Base-by-base conservation (phyloP, 2,329 filamentous ascomycete genomes). In the Didymosphaeria variabile region DNA sequence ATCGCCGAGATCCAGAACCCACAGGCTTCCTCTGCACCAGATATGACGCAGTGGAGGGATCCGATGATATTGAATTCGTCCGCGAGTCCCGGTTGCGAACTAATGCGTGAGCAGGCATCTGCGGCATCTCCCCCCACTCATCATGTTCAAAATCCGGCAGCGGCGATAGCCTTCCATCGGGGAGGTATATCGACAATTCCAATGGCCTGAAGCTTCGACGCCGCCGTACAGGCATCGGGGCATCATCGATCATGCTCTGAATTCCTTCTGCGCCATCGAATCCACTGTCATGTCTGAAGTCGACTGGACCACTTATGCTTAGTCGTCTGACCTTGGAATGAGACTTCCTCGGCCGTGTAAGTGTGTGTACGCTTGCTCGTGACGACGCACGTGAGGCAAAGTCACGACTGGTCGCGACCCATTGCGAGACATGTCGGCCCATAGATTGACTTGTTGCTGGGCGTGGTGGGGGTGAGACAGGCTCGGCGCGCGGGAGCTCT, bases 141-240 rank as follows among this genome's bases (percentile, higher is more conserved):
- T 69, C 67, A 5, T 65, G 65, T 19, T 67, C 61, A 51, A 80
- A 80, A 60, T 80, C 75, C 17, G 79, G 79, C 6, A 80, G 67
- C 9, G 78, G 77, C 15, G 77, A 79, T 3, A 80, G 68, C 36
- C 73, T 67, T 6, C 72, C 71, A 40, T 76, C 68, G 15, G 71
- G 70, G 3, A 75, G 61, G 55, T 79, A 80, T 36, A 80, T 79
- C 13, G 76, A 79, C 1, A 80, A 67, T 49, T 80, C 75, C 6
- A 80, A 64, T 4, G 78, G 79, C 29, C 73, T 68, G 59, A 79
- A 79, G 62, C 73, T 77, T 36, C 73, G 69, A 44, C 74, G 68
- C 8, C 75, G 69, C 36, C 74, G 70, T 17, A 74, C 56, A 5
- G 74, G 72, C 65, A 73, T 67, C 5, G 72, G 62, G 19, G 70